A percentile compares a stretch with the other conserved stretches of the same genome.
These are phyloP conservation scores for Colletotrichum sp. DNA, from an alignment of 2,329 filamentous ascomycete species.

Conservation along the genomic window DNA sequence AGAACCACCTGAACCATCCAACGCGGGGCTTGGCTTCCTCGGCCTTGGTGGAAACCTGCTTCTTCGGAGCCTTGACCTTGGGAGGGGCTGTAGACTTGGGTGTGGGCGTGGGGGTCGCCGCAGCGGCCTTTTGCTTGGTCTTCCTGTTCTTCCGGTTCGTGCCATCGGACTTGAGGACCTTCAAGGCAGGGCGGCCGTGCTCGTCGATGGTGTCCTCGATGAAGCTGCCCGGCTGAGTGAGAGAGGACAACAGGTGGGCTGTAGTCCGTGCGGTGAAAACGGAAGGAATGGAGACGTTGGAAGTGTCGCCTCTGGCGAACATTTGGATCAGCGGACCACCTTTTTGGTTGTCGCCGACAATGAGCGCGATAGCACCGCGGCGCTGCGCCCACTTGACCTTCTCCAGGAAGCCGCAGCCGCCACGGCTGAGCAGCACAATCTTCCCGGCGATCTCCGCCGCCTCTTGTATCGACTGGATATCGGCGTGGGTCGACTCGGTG, in stretches of 20 bases:
- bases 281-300: conserved; percentile 91
- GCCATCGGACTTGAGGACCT: conserved; percentile 55
- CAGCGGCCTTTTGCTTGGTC: conserved; percentile 33
- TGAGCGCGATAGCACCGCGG: conserved; percentile 85
- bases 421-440: conserved; percentile 87
- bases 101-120: conserved; percentile 27
- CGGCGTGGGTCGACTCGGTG: conserved; percentile 68
- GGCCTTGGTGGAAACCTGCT: conserved; percentile 27
- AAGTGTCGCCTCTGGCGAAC: conserved; percentile 97
- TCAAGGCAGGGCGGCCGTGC: conserved; percentile 61
- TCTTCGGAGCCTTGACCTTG: conserved; percentile 28
- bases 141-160: conserved; percentile 38
- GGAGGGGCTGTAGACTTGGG: conserved; percentile 30
- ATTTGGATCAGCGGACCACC: conserved; percentile 93
- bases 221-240: conserved; percentile 75
- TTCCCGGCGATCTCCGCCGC: conserved; percentile 92
- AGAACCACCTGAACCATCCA: conserved; percentile 52
- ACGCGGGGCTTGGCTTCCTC: conserved; percentile 25
- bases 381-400: conserved; percentile 98
- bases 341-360: conserved; percentile 91
- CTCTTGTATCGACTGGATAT: conserved; percentile 82
- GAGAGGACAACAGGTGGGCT: conserved; percentile 87
- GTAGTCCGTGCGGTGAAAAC: conserved; percentile 96
- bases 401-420: conserved; percentile 94
- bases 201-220: conserved; percentile 66